Conservation (phyloP, 2,329 filamentous ascomycete species). For the Pyricularia sp. region DNA sequence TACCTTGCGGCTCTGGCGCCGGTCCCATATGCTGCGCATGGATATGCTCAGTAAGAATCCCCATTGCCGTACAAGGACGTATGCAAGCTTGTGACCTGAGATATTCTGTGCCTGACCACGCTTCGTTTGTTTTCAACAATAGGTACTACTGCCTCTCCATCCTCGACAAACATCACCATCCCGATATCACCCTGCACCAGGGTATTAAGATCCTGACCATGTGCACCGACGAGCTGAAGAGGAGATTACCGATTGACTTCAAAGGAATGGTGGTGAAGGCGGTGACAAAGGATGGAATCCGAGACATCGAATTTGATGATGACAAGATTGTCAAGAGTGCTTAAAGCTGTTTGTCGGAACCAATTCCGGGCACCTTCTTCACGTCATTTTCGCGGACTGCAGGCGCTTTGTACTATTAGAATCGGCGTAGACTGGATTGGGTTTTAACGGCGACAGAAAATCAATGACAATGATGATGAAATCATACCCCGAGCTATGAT, state of each 20-base stretch:
- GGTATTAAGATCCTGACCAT: constrained; percentile 87
- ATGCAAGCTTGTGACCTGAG: not conserved
- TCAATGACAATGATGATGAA: not conserved
- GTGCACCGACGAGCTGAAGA: constrained; percentile 96
- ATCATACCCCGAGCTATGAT: not conserved
- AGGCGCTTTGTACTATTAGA: constrained; percentile 6
- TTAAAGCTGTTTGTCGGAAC: constrained; percentile 23
- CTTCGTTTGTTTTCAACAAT: not conserved
- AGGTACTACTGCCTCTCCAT: constrained; percentile 97
- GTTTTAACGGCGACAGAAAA: not conserved
- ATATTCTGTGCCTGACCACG: not conserved
- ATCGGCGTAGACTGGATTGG: not conserved
- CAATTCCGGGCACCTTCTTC: not conserved
- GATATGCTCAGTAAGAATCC: constrained; percentile 78
- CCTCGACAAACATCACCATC: constrained; percentile 97
- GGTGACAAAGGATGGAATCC: constrained; percentile 87
- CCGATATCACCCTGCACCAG: constrained; percentile 80
- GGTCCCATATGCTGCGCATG: constrained; percentile 92
- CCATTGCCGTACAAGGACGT: not conserved
- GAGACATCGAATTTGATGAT: constrained; percentile 78
- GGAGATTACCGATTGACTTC: constrained; percentile 95
- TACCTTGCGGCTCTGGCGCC: constrained; percentile 85
- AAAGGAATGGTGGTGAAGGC: constrained; percentile 95
- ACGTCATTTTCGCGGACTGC: constrained; percentile 2
- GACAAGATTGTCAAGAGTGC: constrained; percentile 59